Conservation (phyloP, 768 basidiomycete genomes). For the Pisolithus microcarpus region DNA sequence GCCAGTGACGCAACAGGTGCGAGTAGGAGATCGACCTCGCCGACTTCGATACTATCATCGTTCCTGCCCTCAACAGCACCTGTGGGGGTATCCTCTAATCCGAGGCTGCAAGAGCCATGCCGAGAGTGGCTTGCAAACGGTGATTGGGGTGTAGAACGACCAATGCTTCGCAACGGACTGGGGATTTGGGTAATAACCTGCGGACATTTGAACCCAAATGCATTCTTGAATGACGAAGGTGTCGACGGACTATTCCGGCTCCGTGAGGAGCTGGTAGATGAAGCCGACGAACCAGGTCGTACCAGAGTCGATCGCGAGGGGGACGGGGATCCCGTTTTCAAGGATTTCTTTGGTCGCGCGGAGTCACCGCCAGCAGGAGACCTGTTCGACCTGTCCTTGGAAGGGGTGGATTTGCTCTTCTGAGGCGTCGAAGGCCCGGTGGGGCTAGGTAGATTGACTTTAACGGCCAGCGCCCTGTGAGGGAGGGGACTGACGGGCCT, state of each 20-base stretch:
- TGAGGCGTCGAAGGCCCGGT: constrained; percentile 42
- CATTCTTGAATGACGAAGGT: constrained; percentile 22
- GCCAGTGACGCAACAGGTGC: constrained; percentile 57
- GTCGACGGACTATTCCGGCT: constrained; percentile 27
- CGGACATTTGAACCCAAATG: constrained; percentile 27
- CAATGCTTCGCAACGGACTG: constrained; percentile 27
- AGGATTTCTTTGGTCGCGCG: constrained; percentile 48
- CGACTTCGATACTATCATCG: constrained; percentile 56
- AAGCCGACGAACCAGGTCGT: constrained; percentile 60
- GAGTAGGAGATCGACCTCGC: constrained; percentile 67
- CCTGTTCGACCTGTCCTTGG: constrained; percentile 30
- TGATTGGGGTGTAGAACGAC: constrained; percentile 39
- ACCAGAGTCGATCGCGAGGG: constrained; percentile 38
- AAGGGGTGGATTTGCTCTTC: constrained; percentile 27
- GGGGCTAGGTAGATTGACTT: constrained; percentile 35
- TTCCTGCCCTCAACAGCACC: constrained; percentile 52
- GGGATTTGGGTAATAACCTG: constrained; percentile 18
- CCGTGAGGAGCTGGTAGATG: constrained; percentile 47
- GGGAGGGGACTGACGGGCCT: constrained; percentile 72
- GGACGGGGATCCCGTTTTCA: constrained; percentile 42
- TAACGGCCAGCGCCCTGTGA: constrained; percentile 48
- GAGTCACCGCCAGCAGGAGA: constrained; percentile 38
- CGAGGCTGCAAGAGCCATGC: constrained; percentile 30
- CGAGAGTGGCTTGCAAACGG: constrained; percentile 47
- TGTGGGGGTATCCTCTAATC: constrained; percentile 21